A percentile compares a stretch with the other conserved stretches of the same genome.
Evolutionary conservation across 306 rosid species (phyloP).

Genomic region (Styphnolobium japonicum): DNA sequence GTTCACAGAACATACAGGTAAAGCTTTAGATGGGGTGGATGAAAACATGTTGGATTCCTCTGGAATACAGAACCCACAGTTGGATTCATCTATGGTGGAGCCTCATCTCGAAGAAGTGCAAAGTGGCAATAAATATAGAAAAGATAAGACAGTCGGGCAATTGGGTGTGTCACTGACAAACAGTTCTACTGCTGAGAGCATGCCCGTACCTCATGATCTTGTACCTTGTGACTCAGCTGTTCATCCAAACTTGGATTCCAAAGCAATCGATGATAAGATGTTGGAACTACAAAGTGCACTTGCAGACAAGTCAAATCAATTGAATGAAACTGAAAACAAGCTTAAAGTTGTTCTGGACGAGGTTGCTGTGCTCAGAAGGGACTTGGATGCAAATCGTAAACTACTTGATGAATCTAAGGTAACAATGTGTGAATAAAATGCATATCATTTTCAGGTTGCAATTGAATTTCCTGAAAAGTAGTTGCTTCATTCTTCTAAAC

Average conservation of each 20-base stretch:
- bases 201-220: conserved; percentile 58
- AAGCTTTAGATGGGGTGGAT: conserved; percentile 71
- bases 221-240: conserved; percentile 53
- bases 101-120: conserved; percentile 68
- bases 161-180: conserved; percentile 78
- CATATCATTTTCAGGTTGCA: neutral
- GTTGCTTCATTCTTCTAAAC: neutral
- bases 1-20: conserved; percentile 53
- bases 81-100: conserved; percentile 90
- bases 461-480: neutral
- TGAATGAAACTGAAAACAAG: conserved; percentile 65
- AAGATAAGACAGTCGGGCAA: conserved; percentile 61
- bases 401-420: conserved; percentile 99
- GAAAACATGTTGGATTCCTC: conserved; percentile 82
- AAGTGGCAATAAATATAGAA: conserved; percentile 53
- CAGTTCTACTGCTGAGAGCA: conserved; percentile 98
- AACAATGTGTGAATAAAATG: conserved; percentile 19
- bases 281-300: conserved; percentile 70
- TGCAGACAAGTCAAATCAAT: conserved; percentile 62
- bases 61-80: conserved; percentile 42
- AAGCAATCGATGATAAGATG: conserved; percentile 43
- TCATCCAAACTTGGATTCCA: conserved; percentile 53
- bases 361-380: conserved; percentile 60
- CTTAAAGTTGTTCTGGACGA: conserved; percentile 72
- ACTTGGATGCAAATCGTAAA: conserved; percentile 72